Base-by-base conservation (phyloP, 768 basidiomycete species). In the Boletus insuetus region DNA sequence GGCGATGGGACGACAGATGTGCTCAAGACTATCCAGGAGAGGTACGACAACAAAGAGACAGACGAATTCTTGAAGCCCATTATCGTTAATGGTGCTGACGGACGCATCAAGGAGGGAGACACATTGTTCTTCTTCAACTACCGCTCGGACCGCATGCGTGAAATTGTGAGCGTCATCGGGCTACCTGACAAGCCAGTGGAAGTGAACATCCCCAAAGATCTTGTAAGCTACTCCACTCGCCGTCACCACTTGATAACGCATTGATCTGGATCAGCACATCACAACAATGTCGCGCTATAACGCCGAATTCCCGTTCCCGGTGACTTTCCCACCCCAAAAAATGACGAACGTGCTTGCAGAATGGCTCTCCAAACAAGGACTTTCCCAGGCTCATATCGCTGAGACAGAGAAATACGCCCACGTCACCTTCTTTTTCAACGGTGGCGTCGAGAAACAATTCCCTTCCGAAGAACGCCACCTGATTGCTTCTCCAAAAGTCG, bases 401-500 rank as follows among this genome's bases (percentile, higher is more conserved):
- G 94, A 97, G 71, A 96, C 94, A n/a, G 94, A 96, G 70, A 96
- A 98, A 74, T 98, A 95, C 71, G 94, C 94, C 2, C 94, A 98
- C 67, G 91, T 98, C 52, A 98, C 94, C 0, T 96, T 97, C 79
- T 97, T 96, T 82, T 96, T 97, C 82, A 97, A 96, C 72, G 95
- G 94, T 14, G 94, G 94, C 53, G 85, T 94, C 29, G 95, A 97
- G 77, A 91, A 94, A 68, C 91, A 95, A 65, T 98, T 91, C 72
- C 77, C 82, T 14, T 71, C 76, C 34, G 95, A 97, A 68, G 88
- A 91, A 61, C 79, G 95, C 16, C 79, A 85, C 69, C 86, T 97
- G 90, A 86, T 96, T 55, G 82, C 91, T 4, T 94, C 92, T 16
- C 95, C 94, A 40, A 95, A 91, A 65, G 94, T 96, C 29, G 87